Percentiles rank a stretch among this genome's conserved stretches.
Conservation (phyloP, 1,284 basidiomycete genomes). For the Tremellales sp. region DNA sequence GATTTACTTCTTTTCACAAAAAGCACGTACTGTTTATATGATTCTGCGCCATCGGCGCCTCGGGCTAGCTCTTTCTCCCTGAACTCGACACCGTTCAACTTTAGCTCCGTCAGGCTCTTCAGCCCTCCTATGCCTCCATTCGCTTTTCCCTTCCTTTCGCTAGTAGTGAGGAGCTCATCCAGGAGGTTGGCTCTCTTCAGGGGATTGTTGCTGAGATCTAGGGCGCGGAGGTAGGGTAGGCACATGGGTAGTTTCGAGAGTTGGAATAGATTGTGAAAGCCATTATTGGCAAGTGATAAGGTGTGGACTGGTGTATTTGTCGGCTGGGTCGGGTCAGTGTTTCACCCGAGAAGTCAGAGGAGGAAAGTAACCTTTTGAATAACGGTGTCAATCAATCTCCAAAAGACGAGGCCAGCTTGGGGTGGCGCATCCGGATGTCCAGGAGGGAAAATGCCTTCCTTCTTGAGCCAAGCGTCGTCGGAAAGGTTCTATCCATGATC, state of each 20-base stretch:
- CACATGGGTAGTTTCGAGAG: slow-evolving; percentile 32
- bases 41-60: slow-evolving; percentile 18
- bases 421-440: slow-evolving; percentile 37
- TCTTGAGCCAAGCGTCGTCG: slow-evolving; percentile 38
- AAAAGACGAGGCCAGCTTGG: slow-evolving; percentile 40
- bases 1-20: too few relatives aligned
- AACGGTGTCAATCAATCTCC: slow-evolving; percentile 36
- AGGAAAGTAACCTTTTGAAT: slow-evolving; percentile 31
- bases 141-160: slow-evolving; percentile 42
- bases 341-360: background rate
- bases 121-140: slow-evolving; percentile 33
- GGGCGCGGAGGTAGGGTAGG: slow-evolving; percentile 43
- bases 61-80: slow-evolving; percentile 30
- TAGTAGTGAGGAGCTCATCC: slow-evolving; percentile 28
- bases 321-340: background rate
- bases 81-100: slow-evolving; percentile 37
- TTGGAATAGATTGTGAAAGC: slow-evolving; percentile 30
- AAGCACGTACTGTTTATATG: background rate
- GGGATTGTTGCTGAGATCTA: slow-evolving; percentile 45
- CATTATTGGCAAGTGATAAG: slow-evolving; percentile 41
- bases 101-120: slow-evolving; percentile 42
- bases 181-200: slow-evolving; percentile 29
- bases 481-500: slow-evolving; percentile 25
- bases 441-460: slow-evolving; percentile 40
- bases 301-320: slow-evolving; percentile 33